Conservation (phyloP, 1,284 basidiomycete genomes). For the Singerocomus rubriflavus region DNA sequence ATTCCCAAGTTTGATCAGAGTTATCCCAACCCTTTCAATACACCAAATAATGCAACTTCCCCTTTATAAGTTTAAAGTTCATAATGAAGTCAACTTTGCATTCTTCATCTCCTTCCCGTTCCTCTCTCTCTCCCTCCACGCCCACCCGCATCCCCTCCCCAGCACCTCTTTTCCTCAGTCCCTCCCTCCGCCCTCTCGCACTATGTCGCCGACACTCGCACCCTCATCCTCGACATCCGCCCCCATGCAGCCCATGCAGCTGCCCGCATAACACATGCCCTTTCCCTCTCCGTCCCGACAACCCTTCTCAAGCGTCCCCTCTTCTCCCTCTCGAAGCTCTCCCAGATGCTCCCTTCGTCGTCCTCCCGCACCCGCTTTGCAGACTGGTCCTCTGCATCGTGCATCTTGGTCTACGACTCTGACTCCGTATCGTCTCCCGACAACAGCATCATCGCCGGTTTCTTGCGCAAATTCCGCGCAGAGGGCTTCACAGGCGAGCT, state of each 20-base stretch:
- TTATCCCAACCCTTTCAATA: no score
- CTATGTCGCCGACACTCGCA: slow-evolving; percentile 32
- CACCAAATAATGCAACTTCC: no score
- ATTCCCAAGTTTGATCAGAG: no score
- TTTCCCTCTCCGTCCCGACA: slow-evolving; percentile 90
- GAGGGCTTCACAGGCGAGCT: slow-evolving; percentile 68
- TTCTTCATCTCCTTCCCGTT: background rate
- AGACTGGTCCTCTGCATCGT: slow-evolving; percentile 51
- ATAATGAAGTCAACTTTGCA: no score
- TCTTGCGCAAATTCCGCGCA: slow-evolving; percentile 81
- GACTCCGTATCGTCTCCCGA: slow-evolving; percentile 63
- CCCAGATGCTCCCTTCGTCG: slow-evolving; percentile 68
- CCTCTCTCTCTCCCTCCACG: background rate
- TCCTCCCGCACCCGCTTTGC: slow-evolving; percentile 59
- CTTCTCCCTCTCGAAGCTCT: slow-evolving; percentile 73
- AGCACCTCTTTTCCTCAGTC: slow-evolving; percentile 31
- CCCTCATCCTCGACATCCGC: slow-evolving; percentile 82
- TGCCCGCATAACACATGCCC: slow-evolving; percentile 67
- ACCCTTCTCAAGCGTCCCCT: slow-evolving; percentile 89
- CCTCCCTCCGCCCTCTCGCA: slow-evolving; percentile 32
- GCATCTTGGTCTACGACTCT: slow-evolving; percentile 80
- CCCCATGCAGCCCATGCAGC: slow-evolving; percentile 71
- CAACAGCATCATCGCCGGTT: slow-evolving; percentile 69
- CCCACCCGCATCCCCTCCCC: slow-evolving; percentile 1
- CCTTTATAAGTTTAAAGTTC: no score